Percentiles rank a stretch among this genome's conserved stretches.
phyloP scores from a whole-genome alignment of 805 yeast species.

The Lachancea nothofagi region DNA sequence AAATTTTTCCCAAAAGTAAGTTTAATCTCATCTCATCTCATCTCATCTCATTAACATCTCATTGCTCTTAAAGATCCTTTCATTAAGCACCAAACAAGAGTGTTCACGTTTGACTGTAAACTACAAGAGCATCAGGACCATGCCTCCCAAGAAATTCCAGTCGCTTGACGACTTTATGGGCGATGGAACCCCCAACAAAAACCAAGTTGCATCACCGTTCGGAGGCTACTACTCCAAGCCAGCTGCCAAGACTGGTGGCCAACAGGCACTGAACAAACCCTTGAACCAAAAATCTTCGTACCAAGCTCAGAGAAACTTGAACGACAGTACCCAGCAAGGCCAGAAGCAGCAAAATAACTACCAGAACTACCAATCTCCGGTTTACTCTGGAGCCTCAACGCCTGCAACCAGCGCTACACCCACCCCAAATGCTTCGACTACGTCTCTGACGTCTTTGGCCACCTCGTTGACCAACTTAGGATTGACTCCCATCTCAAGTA shows the following conservation, averaged over 20 bases:
- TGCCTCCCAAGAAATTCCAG: conserved; percentile 34
- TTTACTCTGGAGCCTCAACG: conserved; percentile 20
- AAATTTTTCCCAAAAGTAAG: conserved; percentile 1
- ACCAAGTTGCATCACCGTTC: conserved; percentile 28
- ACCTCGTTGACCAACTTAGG: conserved; percentile 63
- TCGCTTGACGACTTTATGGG: conserved; percentile 27
- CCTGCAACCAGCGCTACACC: conserved; percentile 33
- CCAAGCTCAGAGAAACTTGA: conserved; percentile 18
- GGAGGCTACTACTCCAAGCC: conserved; percentile 31
- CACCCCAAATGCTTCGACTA: conserved; percentile 52
- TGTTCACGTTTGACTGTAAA: background rate
- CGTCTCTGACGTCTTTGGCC: conserved; percentile 67
- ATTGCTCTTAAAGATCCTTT: background rate
- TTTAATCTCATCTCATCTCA: conserved; percentile 9
- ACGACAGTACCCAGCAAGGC: conserved; percentile 18
- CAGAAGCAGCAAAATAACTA: conserved; percentile 9
- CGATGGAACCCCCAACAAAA: conserved; percentile 29
- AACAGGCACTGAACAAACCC: conserved; percentile 8
- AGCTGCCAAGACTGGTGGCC: conserved; percentile 7
- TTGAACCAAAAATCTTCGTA: conserved; percentile 4
- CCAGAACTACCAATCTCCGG: conserved; percentile 26
- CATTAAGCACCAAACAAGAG: background rate
- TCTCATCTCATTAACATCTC: conserved; percentile 9
- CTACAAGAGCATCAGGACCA: conserved; percentile 4
- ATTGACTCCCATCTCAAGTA: conserved; percentile 59